These are phyloP conservation scores for Galerina sulciceps DNA, from an alignment of 768 basidiomycete species.

Conservation along the genomic window DNA sequence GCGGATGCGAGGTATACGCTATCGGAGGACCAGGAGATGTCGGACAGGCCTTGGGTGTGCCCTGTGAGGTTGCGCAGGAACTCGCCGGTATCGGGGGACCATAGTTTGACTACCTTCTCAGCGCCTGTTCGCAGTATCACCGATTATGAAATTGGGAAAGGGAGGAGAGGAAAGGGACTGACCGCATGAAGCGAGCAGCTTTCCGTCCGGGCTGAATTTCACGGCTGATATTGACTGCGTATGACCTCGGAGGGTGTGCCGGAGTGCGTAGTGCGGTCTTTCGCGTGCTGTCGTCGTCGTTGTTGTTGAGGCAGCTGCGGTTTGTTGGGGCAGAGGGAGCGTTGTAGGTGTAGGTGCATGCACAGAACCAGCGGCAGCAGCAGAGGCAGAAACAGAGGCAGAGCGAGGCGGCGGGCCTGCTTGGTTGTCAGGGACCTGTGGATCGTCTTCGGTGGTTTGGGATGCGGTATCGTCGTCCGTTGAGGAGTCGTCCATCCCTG, in stretches of 20 bases:
- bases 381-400: constrained; percentile 20
- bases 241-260: constrained; percentile 76
- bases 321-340: constrained; percentile 11
- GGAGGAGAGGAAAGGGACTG: constrained; percentile 31
- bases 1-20: constrained; percentile 85
- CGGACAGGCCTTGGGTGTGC: constrained; percentile 84
- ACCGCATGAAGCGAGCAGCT: constrained; percentile 87
- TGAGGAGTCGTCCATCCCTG: constrained; percentile 55
- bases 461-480: constrained; percentile 71
- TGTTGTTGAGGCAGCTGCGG: constrained; percentile 34
- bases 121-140: constrained; percentile 51
- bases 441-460: constrained; percentile 86
- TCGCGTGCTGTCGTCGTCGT: constrained; percentile 38
- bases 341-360: constrained; percentile 25
- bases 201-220: constrained; percentile 91
- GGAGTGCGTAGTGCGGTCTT: constrained; percentile 71
- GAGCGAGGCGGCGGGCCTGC: too few species aligned
- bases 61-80: constrained; percentile 76
- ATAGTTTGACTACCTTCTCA: constrained; percentile 80
- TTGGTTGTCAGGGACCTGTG: constrained; percentile 66
- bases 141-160: constrained; percentile 15
- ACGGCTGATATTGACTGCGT: constrained; percentile 84
- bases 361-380: constrained; percentile 24
- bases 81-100: constrained; percentile 81
- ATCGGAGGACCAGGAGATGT: constrained; percentile 88